Evolutionary conservation across 1,139 yeast genomes (phyloP).

Genomic region (Tardiomyces digboiensis): DNA sequence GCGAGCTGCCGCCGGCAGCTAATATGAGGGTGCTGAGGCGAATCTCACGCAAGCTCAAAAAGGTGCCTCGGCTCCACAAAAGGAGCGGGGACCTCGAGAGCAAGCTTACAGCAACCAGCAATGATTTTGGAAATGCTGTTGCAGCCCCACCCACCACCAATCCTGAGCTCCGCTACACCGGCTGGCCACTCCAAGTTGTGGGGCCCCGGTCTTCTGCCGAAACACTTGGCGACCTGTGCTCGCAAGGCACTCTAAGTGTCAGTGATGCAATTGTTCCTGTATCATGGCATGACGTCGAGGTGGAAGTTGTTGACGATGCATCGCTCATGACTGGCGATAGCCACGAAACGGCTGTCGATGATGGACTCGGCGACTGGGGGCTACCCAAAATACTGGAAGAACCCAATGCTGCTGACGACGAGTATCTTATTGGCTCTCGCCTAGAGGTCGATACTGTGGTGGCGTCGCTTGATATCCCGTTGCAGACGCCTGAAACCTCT

Average conservation of each 20-base stretch:
- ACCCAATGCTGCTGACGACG: constrained; percentile 8
- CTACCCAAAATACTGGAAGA: constrained; percentile 16
- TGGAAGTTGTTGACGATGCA: neutral
- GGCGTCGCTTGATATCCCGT: neutral
- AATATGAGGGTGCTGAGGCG: neutral
- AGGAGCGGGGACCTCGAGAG: neutral
- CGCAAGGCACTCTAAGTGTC: constrained; percentile 1
- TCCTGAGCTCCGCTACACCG: neutral
- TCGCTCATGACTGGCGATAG: constrained; percentile 4
- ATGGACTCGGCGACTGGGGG: constrained; percentile 20
- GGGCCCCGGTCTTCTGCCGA: neutral
- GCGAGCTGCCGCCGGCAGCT: neutral
- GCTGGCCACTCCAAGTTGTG: neutral
- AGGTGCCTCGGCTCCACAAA: neutral
- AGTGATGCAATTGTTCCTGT: neutral
- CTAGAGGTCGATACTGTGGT: neutral
- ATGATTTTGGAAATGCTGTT: neutral
- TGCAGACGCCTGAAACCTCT: neutral
- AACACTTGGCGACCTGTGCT: neutral
- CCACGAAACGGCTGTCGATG: constrained; percentile 10
- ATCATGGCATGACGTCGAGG: neutral
- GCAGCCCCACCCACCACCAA: neutral
- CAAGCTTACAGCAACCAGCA: constrained; percentile 3
- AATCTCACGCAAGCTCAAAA: neutral
- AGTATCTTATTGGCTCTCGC: constrained; percentile 2